A percentile compares a stretch with the other conserved stretches of the same genome.
Conservation (phyloP, 768 basidiomycete genomes). For the Boletus subcaerulescens region DNA sequence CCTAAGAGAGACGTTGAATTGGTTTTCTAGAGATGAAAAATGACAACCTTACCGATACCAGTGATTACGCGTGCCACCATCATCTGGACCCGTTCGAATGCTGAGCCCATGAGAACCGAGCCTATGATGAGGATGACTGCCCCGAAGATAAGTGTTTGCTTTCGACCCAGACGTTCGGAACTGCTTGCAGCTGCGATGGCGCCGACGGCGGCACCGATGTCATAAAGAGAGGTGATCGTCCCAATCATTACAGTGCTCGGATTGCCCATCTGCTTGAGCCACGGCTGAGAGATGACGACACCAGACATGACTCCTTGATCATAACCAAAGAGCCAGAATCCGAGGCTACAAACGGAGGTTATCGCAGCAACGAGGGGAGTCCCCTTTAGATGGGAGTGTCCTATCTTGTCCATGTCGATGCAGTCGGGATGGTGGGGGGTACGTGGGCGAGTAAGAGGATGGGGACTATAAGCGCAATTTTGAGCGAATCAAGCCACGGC, state of each 20-base stretch:
- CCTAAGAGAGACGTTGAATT: neutral
- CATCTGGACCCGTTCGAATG: neutral
- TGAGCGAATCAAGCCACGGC: neutral
- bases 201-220: conserved; percentile 13
- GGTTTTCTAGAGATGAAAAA: neutral
- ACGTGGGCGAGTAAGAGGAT: neutral
- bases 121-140: neutral
- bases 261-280: conserved; percentile 14
- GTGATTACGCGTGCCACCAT: neutral
- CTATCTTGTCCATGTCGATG: neutral
- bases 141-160: conserved; percentile 8
- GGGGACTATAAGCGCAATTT: too few relatives aligned
- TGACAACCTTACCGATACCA: neutral
- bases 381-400: conserved; percentile 4
- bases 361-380: conserved; percentile 11
- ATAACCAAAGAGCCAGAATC: conserved; percentile 17
- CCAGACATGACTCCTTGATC: conserved; percentile 19
- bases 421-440: neutral
- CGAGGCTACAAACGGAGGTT: conserved; percentile 15
- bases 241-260: conserved; percentile 16
- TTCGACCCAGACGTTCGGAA: conserved; percentile 13
- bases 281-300: conserved; percentile 9
- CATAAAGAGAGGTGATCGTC: conserved; percentile 16
- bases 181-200: conserved; percentile 13
- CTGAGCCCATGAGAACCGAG: neutral